Conservation (phyloP, 2,329 filamentous ascomycete genomes). For the Fusarium veterinarium region DNA sequence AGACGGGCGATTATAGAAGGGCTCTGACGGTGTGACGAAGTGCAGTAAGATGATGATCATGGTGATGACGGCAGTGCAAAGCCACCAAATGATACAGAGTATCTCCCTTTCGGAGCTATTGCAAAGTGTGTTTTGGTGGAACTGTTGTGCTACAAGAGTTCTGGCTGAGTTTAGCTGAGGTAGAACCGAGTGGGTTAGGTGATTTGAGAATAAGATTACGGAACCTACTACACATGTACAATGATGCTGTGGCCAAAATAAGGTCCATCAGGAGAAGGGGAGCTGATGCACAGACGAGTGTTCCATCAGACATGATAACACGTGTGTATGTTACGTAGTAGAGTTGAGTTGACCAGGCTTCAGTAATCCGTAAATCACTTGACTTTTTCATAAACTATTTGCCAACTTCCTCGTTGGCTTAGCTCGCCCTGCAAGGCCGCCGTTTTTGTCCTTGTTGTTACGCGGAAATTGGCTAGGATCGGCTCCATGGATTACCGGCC, state of each 20-base stretch:
- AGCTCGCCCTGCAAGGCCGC: constrained; percentile 38
- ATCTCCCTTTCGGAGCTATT: neutral
- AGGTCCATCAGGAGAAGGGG: neutral
- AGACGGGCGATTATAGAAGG: constrained; percentile 28
- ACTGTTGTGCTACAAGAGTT: constrained; percentile 1
- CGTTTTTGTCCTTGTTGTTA: constrained; percentile 30
- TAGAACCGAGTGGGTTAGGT: constrained; percentile 26
- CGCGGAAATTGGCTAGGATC: constrained; percentile 23
- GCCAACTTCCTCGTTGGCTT: constrained; percentile 41
- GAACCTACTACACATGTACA: constrained; percentile 11
- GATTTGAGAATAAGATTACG: constrained; percentile 2
- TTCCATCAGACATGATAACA: constrained; percentile 9
- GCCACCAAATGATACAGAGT: neutral
- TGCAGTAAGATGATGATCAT: neutral
- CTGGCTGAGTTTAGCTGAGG: constrained; percentile 5
- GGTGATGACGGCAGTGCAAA: constrained; percentile 9
- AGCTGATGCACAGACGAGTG: neutral
- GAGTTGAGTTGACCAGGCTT: neutral
- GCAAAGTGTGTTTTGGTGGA: neutral
- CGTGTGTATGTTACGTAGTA: neutral
- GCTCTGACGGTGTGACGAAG: constrained; percentile 25
- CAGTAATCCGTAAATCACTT: constrained; percentile 10
- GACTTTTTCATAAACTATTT: constrained; percentile 1
- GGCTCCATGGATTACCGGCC: neutral
- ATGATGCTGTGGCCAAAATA: constrained; percentile 20